These are phyloP conservation scores for Aphanomyces astaci DNA, from an alignment of 352 stramenopile genomes.

Conservation along the genomic window DNA sequence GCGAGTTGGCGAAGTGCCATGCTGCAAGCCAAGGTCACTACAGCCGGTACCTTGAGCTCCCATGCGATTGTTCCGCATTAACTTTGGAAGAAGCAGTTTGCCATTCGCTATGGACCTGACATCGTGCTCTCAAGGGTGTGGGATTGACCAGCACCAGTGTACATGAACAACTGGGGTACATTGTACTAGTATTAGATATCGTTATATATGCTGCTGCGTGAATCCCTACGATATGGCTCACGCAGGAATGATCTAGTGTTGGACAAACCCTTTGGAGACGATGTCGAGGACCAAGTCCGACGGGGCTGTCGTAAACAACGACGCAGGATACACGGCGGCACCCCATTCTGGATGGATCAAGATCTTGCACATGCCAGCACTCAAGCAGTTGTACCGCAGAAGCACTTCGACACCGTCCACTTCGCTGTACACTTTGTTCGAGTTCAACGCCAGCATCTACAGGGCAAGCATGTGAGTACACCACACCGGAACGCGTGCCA, in stretches of 20 bases:
- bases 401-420: constrained; percentile 91
- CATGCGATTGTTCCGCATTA: too few relatives aligned
- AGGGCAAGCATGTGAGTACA: not conserved
- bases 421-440: constrained; percentile 94
- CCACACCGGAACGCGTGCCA: too few relatives aligned
- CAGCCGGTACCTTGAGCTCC: too few relatives aligned
- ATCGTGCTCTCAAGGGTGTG: too few relatives aligned
- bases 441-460: constrained; percentile 87
- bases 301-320: constrained; percentile 92
- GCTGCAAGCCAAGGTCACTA: too few relatives aligned
- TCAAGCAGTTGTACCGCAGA: constrained; percentile 73
- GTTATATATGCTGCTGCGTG: not conserved
- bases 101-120: too few relatives aligned
- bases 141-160: too few relatives aligned
- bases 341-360: constrained; percentile 93
- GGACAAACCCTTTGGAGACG: constrained; percentile 27
- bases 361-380: constrained; percentile 94
- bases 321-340: constrained; percentile 92
- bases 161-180: too few relatives aligned
- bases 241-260: not conserved
- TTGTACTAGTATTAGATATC: not conserved
- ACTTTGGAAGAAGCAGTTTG: too few relatives aligned
- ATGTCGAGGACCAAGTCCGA: constrained; percentile 62
- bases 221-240: not conserved
- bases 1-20: too few relatives aligned